phyloP scores from a whole-genome alignment of 2,329 filamentous ascomycete genomes.

The Colletotrichum orchidophilum region DNA sequence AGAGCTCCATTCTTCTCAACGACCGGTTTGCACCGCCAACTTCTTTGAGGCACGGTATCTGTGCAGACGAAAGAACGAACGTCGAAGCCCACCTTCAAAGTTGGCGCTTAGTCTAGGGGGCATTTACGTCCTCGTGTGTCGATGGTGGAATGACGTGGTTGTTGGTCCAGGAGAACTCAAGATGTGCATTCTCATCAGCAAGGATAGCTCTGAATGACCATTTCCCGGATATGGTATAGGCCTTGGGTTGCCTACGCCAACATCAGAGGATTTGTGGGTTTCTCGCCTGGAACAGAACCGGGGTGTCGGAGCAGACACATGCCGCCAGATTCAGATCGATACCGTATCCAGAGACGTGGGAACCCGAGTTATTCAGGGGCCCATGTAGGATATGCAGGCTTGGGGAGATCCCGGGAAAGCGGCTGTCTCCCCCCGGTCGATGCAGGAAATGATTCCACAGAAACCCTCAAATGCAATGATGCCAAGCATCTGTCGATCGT shows the following conservation, averaged over 20 bases:
- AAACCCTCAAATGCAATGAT: background rate
- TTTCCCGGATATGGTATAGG: background rate
- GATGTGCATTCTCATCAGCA: background rate
- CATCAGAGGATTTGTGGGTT: too few species aligned
- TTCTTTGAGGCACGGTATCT: background rate
- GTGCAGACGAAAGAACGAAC: background rate
- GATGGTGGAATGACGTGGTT: background rate
- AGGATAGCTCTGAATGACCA: too few species aligned
- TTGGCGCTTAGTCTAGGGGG: background rate
- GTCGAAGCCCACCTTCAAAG: background rate
- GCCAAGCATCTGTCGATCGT: background rate
- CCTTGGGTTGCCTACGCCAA: background rate
- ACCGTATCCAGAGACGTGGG: background rate
- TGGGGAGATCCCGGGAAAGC: background rate
- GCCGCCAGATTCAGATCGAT: background rate
- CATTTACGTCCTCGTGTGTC: background rate
- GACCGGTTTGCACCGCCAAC: background rate
- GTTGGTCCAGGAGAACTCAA: background rate
- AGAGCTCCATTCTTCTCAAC: background rate
- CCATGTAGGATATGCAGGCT: background rate
- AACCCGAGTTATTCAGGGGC: background rate
- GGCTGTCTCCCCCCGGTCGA: background rate
- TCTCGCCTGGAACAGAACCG: background rate
- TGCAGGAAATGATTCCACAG: background rate
- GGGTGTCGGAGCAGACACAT: background rate